phyloP scores from a whole-genome alignment of 2,329 filamentous ascomycete genomes.

The Pezicula radicicola region DNA sequence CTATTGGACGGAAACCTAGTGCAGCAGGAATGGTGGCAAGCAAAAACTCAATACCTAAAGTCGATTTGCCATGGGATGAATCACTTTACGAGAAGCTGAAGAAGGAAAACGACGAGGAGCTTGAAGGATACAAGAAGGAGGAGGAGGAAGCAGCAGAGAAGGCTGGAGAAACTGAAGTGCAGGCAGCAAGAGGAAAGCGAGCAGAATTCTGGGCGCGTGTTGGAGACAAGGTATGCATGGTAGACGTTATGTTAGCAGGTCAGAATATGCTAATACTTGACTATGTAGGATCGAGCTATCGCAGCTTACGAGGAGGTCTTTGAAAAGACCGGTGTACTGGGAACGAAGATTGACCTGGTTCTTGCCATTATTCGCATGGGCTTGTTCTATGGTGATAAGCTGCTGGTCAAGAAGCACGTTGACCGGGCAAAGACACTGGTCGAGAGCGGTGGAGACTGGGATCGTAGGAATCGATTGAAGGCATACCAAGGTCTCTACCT shows the following conservation, averaged over 20 bases:
- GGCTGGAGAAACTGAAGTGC: conserved; percentile 92
- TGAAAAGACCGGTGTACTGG: conserved; percentile 95
- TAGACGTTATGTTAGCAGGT: neutral
- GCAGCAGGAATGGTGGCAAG: conserved; percentile 73
- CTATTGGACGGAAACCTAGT: conserved; percentile 66
- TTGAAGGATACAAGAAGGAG: conserved; percentile 76
- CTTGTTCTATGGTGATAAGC: conserved; percentile 92
- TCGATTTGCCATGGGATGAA: conserved; percentile 88
- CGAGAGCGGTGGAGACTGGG: conserved; percentile 96
- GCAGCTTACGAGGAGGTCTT: conserved; percentile 89
- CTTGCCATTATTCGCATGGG: conserved; percentile 94
- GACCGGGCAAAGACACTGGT: conserved; percentile 87
- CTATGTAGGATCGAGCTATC: conserved; percentile 81
- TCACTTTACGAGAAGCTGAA: conserved; percentile 74
- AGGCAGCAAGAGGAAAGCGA: conserved; percentile 87
- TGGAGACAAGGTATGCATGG: conserved; percentile 77
- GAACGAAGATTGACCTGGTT: conserved; percentile 95
- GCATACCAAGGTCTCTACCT: conserved; percentile 95
- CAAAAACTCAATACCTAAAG: conserved; percentile 59
- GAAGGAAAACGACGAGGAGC: conserved; percentile 74
- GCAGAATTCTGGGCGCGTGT: conserved; percentile 96
- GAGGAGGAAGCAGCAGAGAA: conserved; percentile 94
- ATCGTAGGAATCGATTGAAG: conserved; percentile 96
- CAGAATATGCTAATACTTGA: conserved; percentile 14
- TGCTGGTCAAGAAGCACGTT: conserved; percentile 89